These are phyloP conservation scores for Bidens hawaiensis DNA, from an alignment of 140 eudicot genomes.

Conservation along the genomic window DNA sequence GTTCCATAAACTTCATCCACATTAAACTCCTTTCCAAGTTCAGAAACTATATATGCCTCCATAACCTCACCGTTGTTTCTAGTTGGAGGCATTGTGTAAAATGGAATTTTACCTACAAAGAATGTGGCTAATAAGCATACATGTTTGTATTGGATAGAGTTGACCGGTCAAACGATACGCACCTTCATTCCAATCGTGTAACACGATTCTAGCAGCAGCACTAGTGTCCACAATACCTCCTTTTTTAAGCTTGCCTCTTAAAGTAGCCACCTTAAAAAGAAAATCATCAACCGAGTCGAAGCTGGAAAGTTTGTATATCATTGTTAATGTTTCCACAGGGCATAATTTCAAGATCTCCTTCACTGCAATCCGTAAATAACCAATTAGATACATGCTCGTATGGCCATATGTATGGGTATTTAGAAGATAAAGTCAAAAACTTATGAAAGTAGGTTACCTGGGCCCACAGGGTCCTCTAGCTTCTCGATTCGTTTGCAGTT, in stretches of 20 bases:
- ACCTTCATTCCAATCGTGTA: slow-evolving; percentile 99
- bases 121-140: neutral
- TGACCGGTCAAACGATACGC: too few species aligned
- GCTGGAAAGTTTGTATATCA: slow-evolving; percentile 64
- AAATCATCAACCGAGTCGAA: slow-evolving; percentile 89
- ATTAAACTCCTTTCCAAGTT: slow-evolving; percentile 84
- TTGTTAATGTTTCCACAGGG: slow-evolving; percentile 61
- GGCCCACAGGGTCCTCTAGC: slow-evolving; percentile 83
- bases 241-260: slow-evolving; percentile 88
- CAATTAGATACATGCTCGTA: too few species aligned
- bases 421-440: too few species aligned
- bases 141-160: neutral
- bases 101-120: slow-evolving; percentile 85
- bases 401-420: too few species aligned
- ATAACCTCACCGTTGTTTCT: slow-evolving; percentile 59
- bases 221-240: slow-evolving; percentile 88
- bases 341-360: slow-evolving; percentile 90
- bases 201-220: slow-evolving; percentile 89
- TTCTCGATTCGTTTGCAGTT: slow-evolving; percentile 96
- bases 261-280: slow-evolving; percentile 78
- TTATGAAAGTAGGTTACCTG: slow-evolving; percentile 50
- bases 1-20: slow-evolving; percentile 82
- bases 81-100: slow-evolving; percentile 91
- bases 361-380: slow-evolving; percentile 46
- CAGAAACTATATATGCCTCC: slow-evolving; percentile 72